Evolutionary conservation across 768 basidiomycete genomes (phyloP), one percentile per base, ranked within the genome.

Genomic region (Leccinum olivaceopallidum): DNA sequence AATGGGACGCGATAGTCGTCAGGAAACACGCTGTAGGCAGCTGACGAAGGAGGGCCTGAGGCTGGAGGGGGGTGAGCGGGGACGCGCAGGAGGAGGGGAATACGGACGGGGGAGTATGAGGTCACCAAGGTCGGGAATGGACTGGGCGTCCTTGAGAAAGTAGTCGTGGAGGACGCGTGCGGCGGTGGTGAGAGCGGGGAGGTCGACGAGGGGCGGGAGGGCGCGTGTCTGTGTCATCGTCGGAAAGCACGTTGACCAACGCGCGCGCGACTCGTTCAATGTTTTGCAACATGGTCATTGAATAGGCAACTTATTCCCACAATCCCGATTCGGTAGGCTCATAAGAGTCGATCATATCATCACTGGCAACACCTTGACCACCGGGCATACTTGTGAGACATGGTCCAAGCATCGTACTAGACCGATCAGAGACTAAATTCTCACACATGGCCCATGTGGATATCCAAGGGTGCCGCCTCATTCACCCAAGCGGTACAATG

Each of bases 401-500:
- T 10, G 30, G 32, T 13, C 32, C 32, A 34, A 34, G 34, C 34
- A 34, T 34, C 12, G 10, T 34, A 34, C 12, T 12, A 34, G 12
- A 34, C 5, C 32, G 12, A 34, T 13, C 34, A 34, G 34, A 34
- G 5, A 34, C 12, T 6, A 4, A 37, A 37, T 8, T 28, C 28
- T 28, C 28, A 2, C 28, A 28, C 28, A 28, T 32, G 32, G 14
- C 16, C 36, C 36, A 3, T 37, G 13, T 37, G 14, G 36, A 37
- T 14, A 37, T 32, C 32, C 32, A 32, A 32, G 36, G 36, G 14
- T 37, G 14, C 36, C 4, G 16, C 59, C 82, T 95, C 55, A 85
- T 95, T 57, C 94, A 96, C 70, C 93, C 95, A 8, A 90, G 89
- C 68, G 92, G 90, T 65, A 92, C 92, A 20, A 94, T 98, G 92